Evolutionary conservation across 73 alveolate species (phyloP), one percentile per base, ranked within the genome.

Genomic region (Paramecium sexaurelia): DNA sequence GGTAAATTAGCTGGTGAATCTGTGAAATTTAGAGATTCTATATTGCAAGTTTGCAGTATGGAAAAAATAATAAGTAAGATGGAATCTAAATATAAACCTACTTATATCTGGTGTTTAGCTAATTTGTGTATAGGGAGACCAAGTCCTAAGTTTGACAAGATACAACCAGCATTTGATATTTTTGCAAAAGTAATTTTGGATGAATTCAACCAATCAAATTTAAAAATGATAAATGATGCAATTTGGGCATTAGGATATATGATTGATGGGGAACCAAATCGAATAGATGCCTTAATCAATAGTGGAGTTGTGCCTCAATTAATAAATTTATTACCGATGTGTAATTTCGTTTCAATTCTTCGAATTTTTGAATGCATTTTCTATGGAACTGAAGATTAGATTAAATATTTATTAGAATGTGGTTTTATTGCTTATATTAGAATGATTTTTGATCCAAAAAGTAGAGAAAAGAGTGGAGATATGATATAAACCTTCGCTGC

Each of bases 161-260:
- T 61, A 29, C 8, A 61, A 29, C 19, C 47, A 29, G 83, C 83
- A 29, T 61, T 61, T 61, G 43, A 61, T 4, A 61, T 61, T 3
- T 61, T 61, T 32, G 83, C 83, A 10, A 22, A 61, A 61, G 83
- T 61, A 26, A 61, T 61, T 61, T 10, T 61, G 45, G 39, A 26
- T 26, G 83, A 61, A 20, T 29, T 29, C 43, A 32, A 51, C 17
- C 29, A 51, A 51, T 8, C 11, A 32, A 61, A 61, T 32, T 29
- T 61, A 26, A 61, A 61, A 61, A 61, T 61, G 83, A 61, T 61
- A 6, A 61, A 61, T 29, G 83, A 61, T 61, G 83, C 83, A 5
- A 61, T 61, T 26, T 61, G 83, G 83, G 83, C 83, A 15, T 61
- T 61, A 61, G 83, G 83, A 24, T 61, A 61, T 32, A 61, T 61